Evolutionary conservation across 306 rosid species (phyloP), one percentile per base, ranked within the genome.

Genomic region (Canavalia gladiata): DNA sequence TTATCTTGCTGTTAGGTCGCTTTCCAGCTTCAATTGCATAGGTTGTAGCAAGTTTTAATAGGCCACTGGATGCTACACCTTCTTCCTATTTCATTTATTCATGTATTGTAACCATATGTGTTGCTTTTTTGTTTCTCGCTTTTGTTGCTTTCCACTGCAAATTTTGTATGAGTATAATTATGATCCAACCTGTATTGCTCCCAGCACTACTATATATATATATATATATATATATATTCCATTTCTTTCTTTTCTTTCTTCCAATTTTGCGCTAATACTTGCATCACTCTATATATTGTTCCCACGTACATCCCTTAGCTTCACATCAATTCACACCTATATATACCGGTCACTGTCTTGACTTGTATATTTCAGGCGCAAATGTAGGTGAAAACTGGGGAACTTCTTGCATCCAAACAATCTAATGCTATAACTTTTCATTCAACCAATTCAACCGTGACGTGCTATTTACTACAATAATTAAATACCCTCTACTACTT

Each of bases 61-160:
- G 83, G 70, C 46, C 68, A 62, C 46, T 80, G 58, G 74, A 52
- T 80, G 74, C 78, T 74, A 77, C 52, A 64, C 33, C 74, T 79
- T 49, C 34, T 64, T 39, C n/a, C 13, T 47, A 62, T 69, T 62
- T 83, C 85, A 77, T 81, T 85, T 69, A 74, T 81, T 76, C 89
- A 71, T 80, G 84, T 79, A 75, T 68, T 56, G 56, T 49, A 66
- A 35, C 64, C 81, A 52, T 67, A 13, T 67, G 79, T 68, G 75
- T 71, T 41, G 68, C 77, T 65, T 76, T 71, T 39, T 75, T 62
- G 82, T 56, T 75, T 68, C 75, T 68, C 43, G 9, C 81, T 86
- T 81, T 82, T 84, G 84, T 84, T 75, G 82, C 87, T 86, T 87
- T 83, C 77, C 79, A 72, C 86, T 74, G 88, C 72, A 60, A 82